Conservation (phyloP, 73 alveolate genomes). For the Stentor roeselii region DNA sequence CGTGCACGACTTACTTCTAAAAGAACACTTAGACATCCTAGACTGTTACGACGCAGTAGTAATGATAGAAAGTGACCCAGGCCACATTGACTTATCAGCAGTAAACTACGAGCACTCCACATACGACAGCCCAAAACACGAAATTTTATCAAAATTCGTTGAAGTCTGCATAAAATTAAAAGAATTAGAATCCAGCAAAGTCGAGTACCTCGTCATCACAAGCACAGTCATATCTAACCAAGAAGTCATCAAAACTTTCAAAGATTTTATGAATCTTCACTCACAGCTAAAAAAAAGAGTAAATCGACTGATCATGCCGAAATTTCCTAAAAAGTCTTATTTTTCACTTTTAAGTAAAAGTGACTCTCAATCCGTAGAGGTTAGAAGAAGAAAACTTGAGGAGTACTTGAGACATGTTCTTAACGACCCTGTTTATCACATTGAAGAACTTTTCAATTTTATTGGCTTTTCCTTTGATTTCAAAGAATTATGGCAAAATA, state of each 20-base stretch:
- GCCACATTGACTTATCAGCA: not conserved
- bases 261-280: not conserved
- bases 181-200: not conserved
- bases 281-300: not conserved
- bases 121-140: not conserved
- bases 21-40: not conserved
- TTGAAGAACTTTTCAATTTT: not conserved
- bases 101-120: not conserved
- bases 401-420: not conserved
- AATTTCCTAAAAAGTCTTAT: not conserved
- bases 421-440: not conserved
- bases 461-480: not conserved
- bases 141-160: not conserved
- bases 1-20: not conserved
- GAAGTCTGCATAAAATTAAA: not conserved
- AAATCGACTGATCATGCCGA: not conserved
- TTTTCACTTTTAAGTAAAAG: not conserved
- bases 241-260: not conserved
- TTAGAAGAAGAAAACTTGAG: not conserved
- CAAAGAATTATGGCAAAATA: not conserved
- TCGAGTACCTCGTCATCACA: not conserved
- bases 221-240: no score
- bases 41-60: not conserved
- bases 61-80: not conserved
- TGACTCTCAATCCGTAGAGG: not conserved